Evolutionary conservation across 2,329 filamentous ascomycete species (phyloP).

Genomic region (Tolypocladium ovalisporum): DNA sequence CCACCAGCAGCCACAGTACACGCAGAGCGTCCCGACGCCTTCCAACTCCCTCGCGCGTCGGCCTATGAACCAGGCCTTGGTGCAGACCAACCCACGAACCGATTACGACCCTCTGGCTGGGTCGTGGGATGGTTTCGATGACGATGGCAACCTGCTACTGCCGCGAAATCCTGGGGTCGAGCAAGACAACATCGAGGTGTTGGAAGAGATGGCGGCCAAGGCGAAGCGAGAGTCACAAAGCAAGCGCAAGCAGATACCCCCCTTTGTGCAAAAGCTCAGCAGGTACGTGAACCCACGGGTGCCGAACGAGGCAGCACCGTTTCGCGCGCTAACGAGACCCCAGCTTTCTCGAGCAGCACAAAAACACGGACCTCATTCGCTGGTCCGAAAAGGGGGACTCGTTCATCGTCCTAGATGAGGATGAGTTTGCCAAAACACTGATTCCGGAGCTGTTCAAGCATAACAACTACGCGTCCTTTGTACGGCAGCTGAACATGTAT

Average conservation of each 20-base stretch:
- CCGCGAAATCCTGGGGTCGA: constrained; percentile 29
- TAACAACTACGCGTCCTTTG: constrained; percentile 95
- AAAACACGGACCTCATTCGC: constrained; percentile 88
- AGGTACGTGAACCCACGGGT: constrained; percentile 50
- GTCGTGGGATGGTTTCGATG: constrained; percentile 29
- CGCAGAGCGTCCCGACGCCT: constrained; percentile 20
- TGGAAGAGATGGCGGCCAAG: constrained; percentile 68
- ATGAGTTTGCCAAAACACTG: constrained; percentile 95
- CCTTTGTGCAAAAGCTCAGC: constrained; percentile 95
- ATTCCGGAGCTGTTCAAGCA: constrained; percentile 98
- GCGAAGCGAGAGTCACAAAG: constrained; percentile 81
- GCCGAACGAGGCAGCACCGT: background rate
- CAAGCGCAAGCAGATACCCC: constrained; percentile 91
- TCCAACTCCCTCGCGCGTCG: constrained; percentile 42
- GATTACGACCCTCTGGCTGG: constrained; percentile 29
- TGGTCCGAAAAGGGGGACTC: constrained; percentile 97
- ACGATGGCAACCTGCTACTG: constrained; percentile 25
- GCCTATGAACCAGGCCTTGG: constrained; percentile 38
- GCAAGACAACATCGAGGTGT: constrained; percentile 62
- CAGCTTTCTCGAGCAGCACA: constrained; percentile 86
- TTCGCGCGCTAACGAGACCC: background rate
- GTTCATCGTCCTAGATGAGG: constrained; percentile 93
- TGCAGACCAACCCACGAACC: constrained; percentile 28
- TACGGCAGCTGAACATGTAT: constrained; percentile 92
- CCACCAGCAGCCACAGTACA: constrained; percentile 21